A percentile compares a stretch with the other conserved stretches of the same genome.
phyloP scores from a whole-genome alignment of 1,284 basidiomycete species.

The Pseudozyma hubeiensis region DNA sequence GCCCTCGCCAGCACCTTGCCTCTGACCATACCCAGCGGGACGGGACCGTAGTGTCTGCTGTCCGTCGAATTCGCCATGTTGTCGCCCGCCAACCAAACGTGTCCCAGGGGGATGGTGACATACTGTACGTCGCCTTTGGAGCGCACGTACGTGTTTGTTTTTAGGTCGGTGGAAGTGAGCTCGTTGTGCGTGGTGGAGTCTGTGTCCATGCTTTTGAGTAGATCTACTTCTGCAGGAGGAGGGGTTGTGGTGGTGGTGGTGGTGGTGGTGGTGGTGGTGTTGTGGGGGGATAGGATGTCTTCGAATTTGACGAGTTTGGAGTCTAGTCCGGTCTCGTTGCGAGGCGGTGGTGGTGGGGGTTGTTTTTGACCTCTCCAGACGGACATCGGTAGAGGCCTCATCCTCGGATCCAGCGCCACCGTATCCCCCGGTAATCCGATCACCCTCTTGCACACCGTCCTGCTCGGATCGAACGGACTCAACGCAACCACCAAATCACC shows the following conservation, averaged over 20 bases:
- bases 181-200: slow-evolving; percentile 14
- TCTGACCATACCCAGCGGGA: slow-evolving; percentile 83
- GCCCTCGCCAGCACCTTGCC: slow-evolving; percentile 79
- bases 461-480: slow-evolving; percentile 79
- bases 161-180: slow-evolving; percentile 9
- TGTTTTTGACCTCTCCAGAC: slow-evolving; percentile 22
- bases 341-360: neutral
- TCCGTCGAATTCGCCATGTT: slow-evolving; percentile 86
- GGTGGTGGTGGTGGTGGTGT: no score
- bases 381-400: slow-evolving; percentile 22
- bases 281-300: slow-evolving; percentile 6
- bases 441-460: slow-evolving; percentile 87
- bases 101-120: slow-evolving; percentile 47
- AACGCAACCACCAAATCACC: slow-evolving; percentile 85
- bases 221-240: slow-evolving; percentile 12
- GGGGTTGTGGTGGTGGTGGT: no score
- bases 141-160: slow-evolving; percentile 23
- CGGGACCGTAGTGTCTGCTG: slow-evolving; percentile 89
- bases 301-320: slow-evolving; percentile 19
- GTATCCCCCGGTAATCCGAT: slow-evolving; percentile 90
- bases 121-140: slow-evolving; percentile 46
- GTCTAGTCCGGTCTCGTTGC: neutral
- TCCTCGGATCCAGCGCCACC: slow-evolving; percentile 83
- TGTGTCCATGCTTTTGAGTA: slow-evolving; percentile 35
- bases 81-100: slow-evolving; percentile 91